Conservation (phyloP, 148 eudicot genomes). For the Persicaria maculosa region DNA sequence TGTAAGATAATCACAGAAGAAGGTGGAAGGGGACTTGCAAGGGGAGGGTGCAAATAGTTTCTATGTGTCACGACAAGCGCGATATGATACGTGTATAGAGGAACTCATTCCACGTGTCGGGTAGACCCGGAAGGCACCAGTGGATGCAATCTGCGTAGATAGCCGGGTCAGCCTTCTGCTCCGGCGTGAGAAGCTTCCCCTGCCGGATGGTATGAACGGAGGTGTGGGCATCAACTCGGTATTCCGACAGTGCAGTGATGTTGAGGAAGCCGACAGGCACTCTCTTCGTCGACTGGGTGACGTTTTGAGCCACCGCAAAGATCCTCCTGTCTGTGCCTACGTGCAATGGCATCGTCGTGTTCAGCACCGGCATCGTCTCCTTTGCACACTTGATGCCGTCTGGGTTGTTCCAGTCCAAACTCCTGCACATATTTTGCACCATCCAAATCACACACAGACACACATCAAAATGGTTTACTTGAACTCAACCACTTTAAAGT, state of each 20-base stretch:
- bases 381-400: conserved; percentile 82
- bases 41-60: neutral
- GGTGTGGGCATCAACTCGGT: conserved; percentile 86
- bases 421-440: conserved; percentile 28
- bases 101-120: conserved; percentile 94
- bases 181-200: conserved; percentile 64
- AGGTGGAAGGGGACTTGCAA: neutral
- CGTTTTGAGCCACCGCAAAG: conserved; percentile 43
- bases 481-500: neutral
- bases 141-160: conserved; percentile 84
- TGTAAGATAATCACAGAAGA: neutral
- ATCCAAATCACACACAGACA: too few relatives aligned
- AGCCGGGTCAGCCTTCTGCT: conserved; percentile 64
- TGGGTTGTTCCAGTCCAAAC: conserved; percentile 83
- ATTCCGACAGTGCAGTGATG: conserved; percentile 78
- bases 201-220: conserved; percentile 82
- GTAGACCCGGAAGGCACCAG: conserved; percentile 95
- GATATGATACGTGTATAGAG: conserved; percentile 61
- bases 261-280: conserved; percentile 65
- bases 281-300: conserved; percentile 49
- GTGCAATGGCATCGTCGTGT: conserved; percentile 48
- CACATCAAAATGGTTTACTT: neutral
- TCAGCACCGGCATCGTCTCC: conserved; percentile 69
- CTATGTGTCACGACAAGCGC: neutral
- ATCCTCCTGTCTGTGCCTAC: conserved; percentile 85